Evolutionary conservation across 768 basidiomycete genomes (phyloP).

Genomic region (Rhodotorula taiwanensis): DNA sequence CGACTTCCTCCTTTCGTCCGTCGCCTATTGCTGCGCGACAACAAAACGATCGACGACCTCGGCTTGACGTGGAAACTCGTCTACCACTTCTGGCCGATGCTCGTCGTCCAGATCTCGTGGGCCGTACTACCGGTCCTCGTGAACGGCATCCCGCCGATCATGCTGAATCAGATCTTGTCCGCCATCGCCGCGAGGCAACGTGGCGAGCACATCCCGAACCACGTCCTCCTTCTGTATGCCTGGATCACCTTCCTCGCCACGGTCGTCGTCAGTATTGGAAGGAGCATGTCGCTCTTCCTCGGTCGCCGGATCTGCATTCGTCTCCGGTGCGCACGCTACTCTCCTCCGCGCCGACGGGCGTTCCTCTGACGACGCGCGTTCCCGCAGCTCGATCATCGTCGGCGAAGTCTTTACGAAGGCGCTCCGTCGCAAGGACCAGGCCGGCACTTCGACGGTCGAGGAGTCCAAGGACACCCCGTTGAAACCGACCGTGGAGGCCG

Average conservation of each 20-base stretch:
- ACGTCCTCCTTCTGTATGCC: constrained; percentile 47
- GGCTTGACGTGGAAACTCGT: constrained; percentile 17
- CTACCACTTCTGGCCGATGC: constrained; percentile 14
- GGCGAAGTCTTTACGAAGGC: constrained; percentile 48
- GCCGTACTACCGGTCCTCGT: constrained; percentile 42
- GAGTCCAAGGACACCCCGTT: not conserved
- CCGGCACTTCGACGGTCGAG: constrained; percentile 32
- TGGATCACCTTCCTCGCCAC: constrained; percentile 45
- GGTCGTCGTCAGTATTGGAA: constrained; percentile 38
- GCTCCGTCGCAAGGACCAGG: constrained; percentile 45
- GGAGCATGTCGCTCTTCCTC: constrained; percentile 44
- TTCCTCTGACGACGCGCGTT: not conserved
- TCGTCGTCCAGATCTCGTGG: constrained; percentile 29
- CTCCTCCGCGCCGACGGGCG: no score
- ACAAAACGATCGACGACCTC: constrained; percentile 6
- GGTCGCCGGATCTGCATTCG: constrained; percentile 45
- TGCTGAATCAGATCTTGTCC: constrained; percentile 45
- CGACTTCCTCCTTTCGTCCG: constrained; percentile 2
- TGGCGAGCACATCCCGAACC: constrained; percentile 40
- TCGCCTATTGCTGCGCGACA: not conserved
- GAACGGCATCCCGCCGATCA: constrained; percentile 45
- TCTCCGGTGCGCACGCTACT: not conserved
- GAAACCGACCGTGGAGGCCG: no score
- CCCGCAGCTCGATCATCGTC: constrained; percentile 45
- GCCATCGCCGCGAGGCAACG: constrained; percentile 43